Percentiles rank a stretch among this genome's conserved stretches.
phyloP scores from a whole-genome alignment of 2,329 filamentous ascomycete genomes.

The Bipolaris gigantea region DNA sequence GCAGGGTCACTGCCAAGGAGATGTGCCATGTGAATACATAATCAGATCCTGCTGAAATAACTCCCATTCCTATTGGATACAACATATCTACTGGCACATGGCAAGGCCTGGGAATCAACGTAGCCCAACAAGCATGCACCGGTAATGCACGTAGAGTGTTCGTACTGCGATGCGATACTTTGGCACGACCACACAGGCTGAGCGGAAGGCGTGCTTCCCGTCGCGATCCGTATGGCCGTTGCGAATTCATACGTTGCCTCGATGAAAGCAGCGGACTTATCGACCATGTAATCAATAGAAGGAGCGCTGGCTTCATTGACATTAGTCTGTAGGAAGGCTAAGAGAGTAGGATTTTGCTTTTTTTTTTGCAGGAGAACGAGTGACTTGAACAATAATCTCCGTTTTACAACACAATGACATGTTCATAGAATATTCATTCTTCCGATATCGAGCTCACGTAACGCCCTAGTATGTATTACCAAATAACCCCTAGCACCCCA shows the following conservation, averaged over 20 bases:
- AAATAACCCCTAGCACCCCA: background rate
- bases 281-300: background rate
- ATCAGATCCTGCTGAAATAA: too few species aligned
- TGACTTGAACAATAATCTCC: background rate
- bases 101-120: background rate
- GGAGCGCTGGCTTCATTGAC: background rate
- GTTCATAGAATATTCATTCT: background rate
- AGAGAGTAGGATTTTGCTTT: background rate
- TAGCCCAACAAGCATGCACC: background rate
- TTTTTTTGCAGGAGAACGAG: background rate
- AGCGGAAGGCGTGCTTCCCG: background rate
- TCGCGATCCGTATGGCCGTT: background rate
- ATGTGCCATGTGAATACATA: background rate
- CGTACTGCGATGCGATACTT: background rate
- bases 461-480: constrained; percentile 1
- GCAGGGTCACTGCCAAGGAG: background rate
- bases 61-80: background rate
- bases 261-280: background rate
- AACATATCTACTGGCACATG: background rate
- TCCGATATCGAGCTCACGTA: background rate
- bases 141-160: background rate
- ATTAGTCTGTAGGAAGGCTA: background rate
- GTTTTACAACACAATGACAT: background rate
- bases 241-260: background rate
- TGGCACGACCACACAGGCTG: background rate